Conservation (phyloP, 805 yeast species). For the Cyberlindnera misumaiensis region DNA sequence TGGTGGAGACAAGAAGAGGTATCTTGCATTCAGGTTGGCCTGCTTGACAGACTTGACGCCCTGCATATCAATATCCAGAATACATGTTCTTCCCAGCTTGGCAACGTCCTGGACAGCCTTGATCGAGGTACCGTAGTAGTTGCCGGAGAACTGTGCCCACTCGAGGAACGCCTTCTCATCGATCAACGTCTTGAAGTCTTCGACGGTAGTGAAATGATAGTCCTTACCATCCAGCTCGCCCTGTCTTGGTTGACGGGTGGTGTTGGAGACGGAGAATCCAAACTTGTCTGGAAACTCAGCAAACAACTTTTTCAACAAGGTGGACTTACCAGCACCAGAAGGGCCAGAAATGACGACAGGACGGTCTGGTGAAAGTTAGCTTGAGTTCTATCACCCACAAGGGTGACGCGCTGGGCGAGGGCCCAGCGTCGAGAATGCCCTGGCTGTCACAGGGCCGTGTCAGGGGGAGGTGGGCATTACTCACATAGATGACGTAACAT, state of each 20-base stretch:
- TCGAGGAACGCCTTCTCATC: constrained; percentile 77
- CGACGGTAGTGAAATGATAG: constrained; percentile 80
- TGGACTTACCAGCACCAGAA: constrained; percentile 92
- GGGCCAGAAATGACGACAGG: constrained; percentile 98
- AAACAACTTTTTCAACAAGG: constrained; percentile 81
- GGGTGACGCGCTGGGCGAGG: background rate
- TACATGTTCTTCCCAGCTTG: constrained; percentile 65
- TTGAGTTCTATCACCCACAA: too few relatives aligned
- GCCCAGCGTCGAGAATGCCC: background rate
- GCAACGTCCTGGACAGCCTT: constrained; percentile 65
- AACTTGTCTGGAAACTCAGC: constrained; percentile 85
- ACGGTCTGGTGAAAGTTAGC: constrained; percentile 36
- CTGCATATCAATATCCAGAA: constrained; percentile 97
- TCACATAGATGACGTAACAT: constrained; percentile 16
- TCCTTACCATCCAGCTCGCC: constrained; percentile 90
- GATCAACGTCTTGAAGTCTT: constrained; percentile 71
- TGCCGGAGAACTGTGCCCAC: constrained; percentile 97
- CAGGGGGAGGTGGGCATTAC: constrained; percentile 3
- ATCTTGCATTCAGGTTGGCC: constrained; percentile 78
- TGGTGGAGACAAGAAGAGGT: constrained; percentile 87
- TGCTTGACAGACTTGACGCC: constrained; percentile 91
- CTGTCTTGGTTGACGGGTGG: constrained; percentile 85
- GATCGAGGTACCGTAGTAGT: constrained; percentile 92
- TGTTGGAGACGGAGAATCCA: constrained; percentile 91
- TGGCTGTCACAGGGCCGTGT: background rate